A percentile compares a stretch with the other conserved stretches of the same genome.
Evolutionary conservation across 345 rosid genomes (phyloP).

Genomic region (Arabidopsis arenosa): DNA sequence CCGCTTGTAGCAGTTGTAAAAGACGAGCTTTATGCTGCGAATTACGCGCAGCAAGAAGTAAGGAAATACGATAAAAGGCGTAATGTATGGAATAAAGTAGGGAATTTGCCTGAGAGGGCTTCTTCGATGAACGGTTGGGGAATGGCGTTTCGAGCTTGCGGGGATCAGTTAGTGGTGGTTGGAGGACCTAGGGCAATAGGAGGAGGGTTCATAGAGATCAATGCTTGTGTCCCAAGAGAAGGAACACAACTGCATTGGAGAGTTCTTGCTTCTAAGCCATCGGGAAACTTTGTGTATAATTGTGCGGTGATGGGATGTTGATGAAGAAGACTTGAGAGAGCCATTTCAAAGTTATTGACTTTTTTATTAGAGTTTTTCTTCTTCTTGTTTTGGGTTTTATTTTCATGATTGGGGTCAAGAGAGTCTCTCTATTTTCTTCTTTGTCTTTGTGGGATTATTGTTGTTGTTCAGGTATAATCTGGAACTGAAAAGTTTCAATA

Average conservation of each 20-base stretch:
- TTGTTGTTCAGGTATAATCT: constrained; percentile 31
- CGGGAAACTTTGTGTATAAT: constrained; percentile 71
- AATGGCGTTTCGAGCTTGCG: constrained; percentile 83
- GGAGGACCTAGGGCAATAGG: constrained; percentile 64
- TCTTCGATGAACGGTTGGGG: constrained; percentile 83
- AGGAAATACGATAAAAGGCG: constrained; percentile 61
- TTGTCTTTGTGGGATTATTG: constrained; percentile 13
- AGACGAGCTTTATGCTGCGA: constrained; percentile 74
- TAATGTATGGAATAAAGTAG: constrained; percentile 62
- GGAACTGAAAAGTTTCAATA: constrained; percentile 38
- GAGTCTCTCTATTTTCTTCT: constrained; percentile 24
- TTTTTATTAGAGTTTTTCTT: background rate
- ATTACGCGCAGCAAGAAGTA: constrained; percentile 55
- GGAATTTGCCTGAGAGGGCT: constrained; percentile 63
- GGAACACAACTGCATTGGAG: constrained; percentile 55
- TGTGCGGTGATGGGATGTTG: constrained; percentile 94
- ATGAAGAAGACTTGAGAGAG: constrained; percentile 34
- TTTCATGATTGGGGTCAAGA: constrained; percentile 34
- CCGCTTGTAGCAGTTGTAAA: constrained; percentile 80
- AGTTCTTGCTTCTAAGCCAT: constrained; percentile 60
- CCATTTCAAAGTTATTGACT: constrained; percentile 40
- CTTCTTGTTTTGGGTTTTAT: background rate
- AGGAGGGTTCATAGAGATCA: constrained; percentile 63
- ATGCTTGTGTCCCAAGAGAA: constrained; percentile 74
- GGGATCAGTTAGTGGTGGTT: constrained; percentile 65